Percentiles rank a stretch among this genome's conserved stretches.
These are phyloP conservation scores for Podospora conica DNA, from an alignment of 495 filamentous ascomycete genomes.

Conservation along the genomic window DNA sequence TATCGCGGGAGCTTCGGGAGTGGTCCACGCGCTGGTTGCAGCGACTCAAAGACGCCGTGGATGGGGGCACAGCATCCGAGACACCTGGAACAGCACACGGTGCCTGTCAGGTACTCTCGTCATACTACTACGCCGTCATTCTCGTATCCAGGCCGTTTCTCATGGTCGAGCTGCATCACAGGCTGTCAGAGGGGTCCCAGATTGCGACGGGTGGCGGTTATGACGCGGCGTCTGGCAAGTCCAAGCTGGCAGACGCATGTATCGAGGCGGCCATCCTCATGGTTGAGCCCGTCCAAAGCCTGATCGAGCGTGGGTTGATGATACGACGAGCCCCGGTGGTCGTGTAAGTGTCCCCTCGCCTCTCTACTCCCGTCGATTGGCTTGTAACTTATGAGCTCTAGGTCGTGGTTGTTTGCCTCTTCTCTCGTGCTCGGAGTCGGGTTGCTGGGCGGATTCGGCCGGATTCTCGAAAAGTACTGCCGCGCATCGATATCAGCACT, in stretches of 20 bases:
- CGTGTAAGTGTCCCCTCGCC: constrained; percentile 30
- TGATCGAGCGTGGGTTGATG: constrained; percentile 28
- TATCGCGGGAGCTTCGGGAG: constrained; percentile 39
- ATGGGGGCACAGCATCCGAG: constrained; percentile 12
- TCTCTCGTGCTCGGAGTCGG: constrained; percentile 42
- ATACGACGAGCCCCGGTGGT: constrained; percentile 35
- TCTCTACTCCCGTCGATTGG: background rate
- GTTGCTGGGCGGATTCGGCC: constrained; percentile 39
- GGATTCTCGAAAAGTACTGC: constrained; percentile 40
- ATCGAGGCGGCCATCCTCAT: constrained; percentile 44
- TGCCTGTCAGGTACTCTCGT: constrained; percentile 37
- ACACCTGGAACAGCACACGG: constrained; percentile 23
- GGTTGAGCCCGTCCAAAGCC: constrained; percentile 32
- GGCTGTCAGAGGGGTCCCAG: constrained; percentile 26
- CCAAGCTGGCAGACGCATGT: constrained; percentile 41
- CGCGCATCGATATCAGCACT: constrained; percentile 33
- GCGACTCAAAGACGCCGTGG: constrained; percentile 27
- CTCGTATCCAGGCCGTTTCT: constrained; percentile 41
- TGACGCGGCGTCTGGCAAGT: constrained; percentile 23
- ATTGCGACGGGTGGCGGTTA: background rate
- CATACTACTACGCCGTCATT: constrained; percentile 45
- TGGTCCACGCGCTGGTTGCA: constrained; percentile 39
- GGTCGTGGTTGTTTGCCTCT: constrained; percentile 44
- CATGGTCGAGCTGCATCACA: constrained; percentile 41
- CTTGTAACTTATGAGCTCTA: constrained; percentile 4